A percentile compares a stretch with the other conserved stretches of the same genome.
phyloP scores from a whole-genome alignment of 495 filamentous ascomycete species.

The Diplogelasinospora grovesii region DNA sequence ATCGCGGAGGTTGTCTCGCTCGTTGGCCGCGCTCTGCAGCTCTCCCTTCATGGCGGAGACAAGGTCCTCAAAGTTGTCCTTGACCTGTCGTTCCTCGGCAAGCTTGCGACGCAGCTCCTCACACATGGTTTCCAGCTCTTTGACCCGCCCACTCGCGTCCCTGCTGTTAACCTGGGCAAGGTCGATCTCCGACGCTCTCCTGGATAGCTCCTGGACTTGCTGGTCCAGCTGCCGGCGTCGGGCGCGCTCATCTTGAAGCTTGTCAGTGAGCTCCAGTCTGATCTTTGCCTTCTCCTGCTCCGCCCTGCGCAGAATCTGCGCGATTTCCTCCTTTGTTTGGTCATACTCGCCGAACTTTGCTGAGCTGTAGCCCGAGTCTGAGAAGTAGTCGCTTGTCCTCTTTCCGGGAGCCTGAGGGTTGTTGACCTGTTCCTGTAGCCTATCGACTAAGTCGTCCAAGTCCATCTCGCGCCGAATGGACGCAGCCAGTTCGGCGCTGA shows the following conservation, averaged over 20 bases:
- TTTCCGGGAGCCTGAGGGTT: conserved; percentile 56
- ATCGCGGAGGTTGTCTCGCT: conserved; percentile 86
- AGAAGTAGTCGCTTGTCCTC: conserved; percentile 96
- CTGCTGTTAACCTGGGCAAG: conserved; percentile 36
- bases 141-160: conserved; percentile 49
- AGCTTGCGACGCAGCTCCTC: conserved; percentile 77
- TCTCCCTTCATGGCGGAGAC: conserved; percentile 77
- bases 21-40: conserved; percentile 72
- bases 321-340: conserved; percentile 71
- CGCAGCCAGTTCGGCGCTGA: conserved; percentile 83
- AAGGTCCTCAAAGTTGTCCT: conserved; percentile 91
- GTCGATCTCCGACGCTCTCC: conserved; percentile 57
- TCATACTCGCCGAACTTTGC: conserved; percentile 62
- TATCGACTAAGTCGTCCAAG: conserved; percentile 86
- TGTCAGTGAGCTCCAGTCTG: conserved; percentile 72
- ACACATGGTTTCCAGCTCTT: conserved; percentile 70
- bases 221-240: conserved; percentile 68
- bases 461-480: conserved; percentile 97
- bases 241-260: conserved; percentile 75
- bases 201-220: conserved; percentile 74
- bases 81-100: conserved; percentile 76
- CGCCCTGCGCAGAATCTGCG: conserved; percentile 70
- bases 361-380: conserved; percentile 87
- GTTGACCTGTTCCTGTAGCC: conserved; percentile 67
- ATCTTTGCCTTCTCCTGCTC: conserved; percentile 91